Evolutionary conservation across 176 grass and related monocot species (phyloP), one percentile per base, ranked within the genome.

Genomic region (Aechmea fasciata): DNA sequence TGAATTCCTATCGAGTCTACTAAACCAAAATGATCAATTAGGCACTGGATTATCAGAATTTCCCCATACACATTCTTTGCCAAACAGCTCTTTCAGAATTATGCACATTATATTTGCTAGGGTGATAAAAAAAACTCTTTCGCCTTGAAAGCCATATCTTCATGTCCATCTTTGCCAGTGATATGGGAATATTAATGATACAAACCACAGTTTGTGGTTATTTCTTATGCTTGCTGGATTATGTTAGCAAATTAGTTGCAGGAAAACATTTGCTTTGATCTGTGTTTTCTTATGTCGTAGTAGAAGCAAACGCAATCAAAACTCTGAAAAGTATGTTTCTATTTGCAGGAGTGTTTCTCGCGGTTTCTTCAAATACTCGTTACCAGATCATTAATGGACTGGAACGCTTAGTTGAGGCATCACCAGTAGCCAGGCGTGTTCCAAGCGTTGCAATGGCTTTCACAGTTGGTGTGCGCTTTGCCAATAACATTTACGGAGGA

Each of bases 321-420:
- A 68, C 28, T 71, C 59, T 68, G 2, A 72, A 47, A 50, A 73
- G 62, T 10, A 6, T 79, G 15, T 49, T 83, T 67, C 64, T 59
- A 72, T 53, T 85, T 82, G 79, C 81, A 91, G 88, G 92, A 66
- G 88, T 64, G 22, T 96, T 96, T 78, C 88, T 96, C 68, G 92
- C 66, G 55, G 85, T 91, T 65, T 96, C 92, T 67, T 89, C 92
- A 49, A 91, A 96, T 73, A 96, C 88, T 15, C 83, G 92, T 20
- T 96, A 96, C 70, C 92, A 96, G 54, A 88, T 96, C 69, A 91
- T 96, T 77, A 96, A 91, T 80, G 88, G 88, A 1, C 75, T 96
- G 6, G 88, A 96, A 78, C 73, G 80, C 5, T 49, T 96, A 69
- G 92, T 91, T 66, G 88, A 96, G 88, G 85, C 72, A 71, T 96